These are phyloP conservation scores for Halteria grandinella DNA, from an alignment of 73 alveolate genomes.

Conservation along the genomic window DNA sequence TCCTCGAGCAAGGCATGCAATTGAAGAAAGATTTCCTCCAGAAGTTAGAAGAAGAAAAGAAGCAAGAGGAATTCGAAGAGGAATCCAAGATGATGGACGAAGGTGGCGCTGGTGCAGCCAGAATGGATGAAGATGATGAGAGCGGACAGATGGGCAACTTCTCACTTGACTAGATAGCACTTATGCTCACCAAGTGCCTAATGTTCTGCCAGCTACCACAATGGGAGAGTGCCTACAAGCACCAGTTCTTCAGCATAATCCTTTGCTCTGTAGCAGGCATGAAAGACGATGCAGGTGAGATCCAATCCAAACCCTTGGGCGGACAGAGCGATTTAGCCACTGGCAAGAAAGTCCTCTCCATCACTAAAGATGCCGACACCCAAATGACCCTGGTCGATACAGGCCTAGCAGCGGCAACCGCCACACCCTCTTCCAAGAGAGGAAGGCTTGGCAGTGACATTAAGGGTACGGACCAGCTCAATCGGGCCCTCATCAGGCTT, in stretches of 20 bases:
- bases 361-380: too few relatives aligned
- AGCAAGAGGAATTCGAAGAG: conserved; percentile 41
- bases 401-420: too few relatives aligned
- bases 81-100: conserved; percentile 44
- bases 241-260: conserved; percentile 10
- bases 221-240: conserved; percentile 39
- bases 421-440: not conserved
- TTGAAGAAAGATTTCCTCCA: conserved; percentile 17
- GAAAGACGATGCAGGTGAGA: conserved; percentile 27
- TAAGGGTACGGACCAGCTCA: conserved; percentile 14
- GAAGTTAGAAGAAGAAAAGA: conserved; percentile 51
- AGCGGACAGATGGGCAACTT: conserved; percentile 2
- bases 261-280: conserved; percentile 20
- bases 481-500: conserved; percentile 19
- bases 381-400: too few relatives aligned
- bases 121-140: not conserved
- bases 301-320: conserved; percentile 10
- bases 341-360: conserved; percentile 30
- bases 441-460: conserved; percentile 32
- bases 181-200: conserved; percentile 2
- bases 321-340: conserved; percentile 29
- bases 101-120: not conserved
- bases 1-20: conserved; percentile 36
- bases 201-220: conserved; percentile 15
- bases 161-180: conserved; percentile 34